Evolutionary conservation across 75 land plant genomes (phyloP).

Genomic region (Adiantum capillusveneris): DNA sequence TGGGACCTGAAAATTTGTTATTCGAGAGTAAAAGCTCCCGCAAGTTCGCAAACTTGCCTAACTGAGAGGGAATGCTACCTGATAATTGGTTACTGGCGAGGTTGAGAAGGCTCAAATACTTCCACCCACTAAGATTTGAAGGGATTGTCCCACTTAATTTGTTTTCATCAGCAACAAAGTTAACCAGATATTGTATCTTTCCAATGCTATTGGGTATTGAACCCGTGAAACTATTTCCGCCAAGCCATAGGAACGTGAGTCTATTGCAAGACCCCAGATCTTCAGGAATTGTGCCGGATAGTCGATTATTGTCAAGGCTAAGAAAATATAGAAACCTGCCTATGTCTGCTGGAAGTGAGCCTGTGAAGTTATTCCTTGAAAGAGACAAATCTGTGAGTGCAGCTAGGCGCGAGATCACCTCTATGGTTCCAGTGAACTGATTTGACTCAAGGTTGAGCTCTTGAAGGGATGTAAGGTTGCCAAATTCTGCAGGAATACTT

Average conservation of each 20-base stretch:
- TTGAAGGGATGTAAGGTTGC: no score
- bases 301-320: conserved; percentile 44
- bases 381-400: no score
- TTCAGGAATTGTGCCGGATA: no score
- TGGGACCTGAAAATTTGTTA: no score
- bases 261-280: conserved; percentile 44
- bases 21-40: no score
- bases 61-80: conserved; percentile 56
- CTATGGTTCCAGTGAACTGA: conserved; percentile 32
- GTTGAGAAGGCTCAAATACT: no score
- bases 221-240: conserved; percentile 54
- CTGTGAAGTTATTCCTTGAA: no score
- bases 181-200: conserved; percentile 47
- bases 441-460: conserved; percentile 51
- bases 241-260: conserved; percentile 53
- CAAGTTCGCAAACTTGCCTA: conserved; percentile 48
- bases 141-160: conserved; percentile 53
- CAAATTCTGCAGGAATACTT: conserved; percentile 38
- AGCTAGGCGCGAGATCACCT: conserved; percentile 26
- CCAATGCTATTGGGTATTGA: conserved; percentile 53
- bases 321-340: conserved; percentile 42
- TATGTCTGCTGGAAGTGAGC: conserved; percentile 49
- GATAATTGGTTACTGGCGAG: no score
- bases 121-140: conserved; percentile 45
- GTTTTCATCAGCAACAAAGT: conserved; percentile 68